Evolutionary conservation across 176 grass and related monocot genomes (phyloP), one percentile per base, ranked within the genome.

Genomic region (Typha latifolia): DNA sequence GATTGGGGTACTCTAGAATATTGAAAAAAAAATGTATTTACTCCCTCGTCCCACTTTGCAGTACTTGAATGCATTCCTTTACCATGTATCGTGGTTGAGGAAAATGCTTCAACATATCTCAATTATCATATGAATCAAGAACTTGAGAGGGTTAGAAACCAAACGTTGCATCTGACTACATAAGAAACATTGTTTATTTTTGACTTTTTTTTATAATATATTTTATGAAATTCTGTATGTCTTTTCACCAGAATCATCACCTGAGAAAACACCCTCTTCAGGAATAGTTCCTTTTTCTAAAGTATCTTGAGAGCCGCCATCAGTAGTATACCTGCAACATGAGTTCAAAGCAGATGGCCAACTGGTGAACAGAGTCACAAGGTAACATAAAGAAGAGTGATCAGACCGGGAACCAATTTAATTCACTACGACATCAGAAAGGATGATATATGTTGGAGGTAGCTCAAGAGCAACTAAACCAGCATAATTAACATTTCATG

Each of bases 291-390:
- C 93, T n/a, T 84, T 80, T 47, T 74, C 84, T 69, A 97, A 69
- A 24, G 81, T 84, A 20, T 47, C 72, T 61, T 72, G 62, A 52
- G 80, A 69, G 8, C 85, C 85, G 3, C 93, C 93, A 78, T 97
- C 93, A 66, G 93, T 97, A 61, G 93, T 97, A 80, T 97, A 97
- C 73, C 93, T 97, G 69, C 73, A 80, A 83, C 22, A 77, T 49
- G 47, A 84, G 70, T 57, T 49, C 47, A 62, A 70, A 59, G 22
- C 62, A 81, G 32, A 56, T 56, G 18, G 31, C 8, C 14, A 11
- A 32, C 23, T 21, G n/a, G 14, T 57, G 68, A 32, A 53, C 52
- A 57, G 16, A 18, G 19, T 10, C 52, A 16, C 14, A 20, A 57
- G 52, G 19, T 57, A 18, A 57, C n/a, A 57, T 57, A 10, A 7